Conservation (phyloP, 345 rosid species). For the Rhodamnia argentea region DNA sequence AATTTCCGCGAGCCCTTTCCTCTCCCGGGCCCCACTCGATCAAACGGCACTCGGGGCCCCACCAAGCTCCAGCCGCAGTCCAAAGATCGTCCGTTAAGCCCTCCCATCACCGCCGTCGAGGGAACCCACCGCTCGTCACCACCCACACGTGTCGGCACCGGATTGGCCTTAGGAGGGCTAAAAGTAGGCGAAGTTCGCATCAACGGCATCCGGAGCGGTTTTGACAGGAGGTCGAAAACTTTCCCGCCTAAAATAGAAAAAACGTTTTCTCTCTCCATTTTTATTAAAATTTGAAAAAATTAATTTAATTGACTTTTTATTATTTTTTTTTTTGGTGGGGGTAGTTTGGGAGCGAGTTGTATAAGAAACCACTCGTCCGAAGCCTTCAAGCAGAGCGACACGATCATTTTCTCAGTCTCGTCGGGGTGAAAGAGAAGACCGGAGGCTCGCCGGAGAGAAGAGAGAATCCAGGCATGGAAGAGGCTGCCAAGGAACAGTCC, state of each 20-base stretch:
- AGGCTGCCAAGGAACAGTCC: conserved; percentile 29
- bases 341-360: background rate
- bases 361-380: background rate
- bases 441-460: background rate
- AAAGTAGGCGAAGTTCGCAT: background rate
- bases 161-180: background rate
- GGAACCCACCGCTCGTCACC: fast-evolving
- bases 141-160: background rate
- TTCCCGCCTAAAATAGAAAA: conserved; percentile 3
- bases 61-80: too few relatives aligned
- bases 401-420: background rate
- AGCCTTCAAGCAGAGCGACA: background rate
- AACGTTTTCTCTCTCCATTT: background rate
- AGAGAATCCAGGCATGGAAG: conserved; percentile 15
- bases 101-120: too few relatives aligned
- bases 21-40: too few relatives aligned
- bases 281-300: background rate
- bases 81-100: too few relatives aligned
- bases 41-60: too few relatives aligned
- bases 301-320: background rate
- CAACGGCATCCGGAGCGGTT: background rate
- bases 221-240: background rate
- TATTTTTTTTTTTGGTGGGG: fast-evolving
- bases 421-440: background rate
- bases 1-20: too few relatives aligned